Percentiles rank a stretch among this genome's conserved stretches.
phyloP scores from a whole-genome alignment of 805 yeast genomes.

The Naumovozyma castellii region DNA sequence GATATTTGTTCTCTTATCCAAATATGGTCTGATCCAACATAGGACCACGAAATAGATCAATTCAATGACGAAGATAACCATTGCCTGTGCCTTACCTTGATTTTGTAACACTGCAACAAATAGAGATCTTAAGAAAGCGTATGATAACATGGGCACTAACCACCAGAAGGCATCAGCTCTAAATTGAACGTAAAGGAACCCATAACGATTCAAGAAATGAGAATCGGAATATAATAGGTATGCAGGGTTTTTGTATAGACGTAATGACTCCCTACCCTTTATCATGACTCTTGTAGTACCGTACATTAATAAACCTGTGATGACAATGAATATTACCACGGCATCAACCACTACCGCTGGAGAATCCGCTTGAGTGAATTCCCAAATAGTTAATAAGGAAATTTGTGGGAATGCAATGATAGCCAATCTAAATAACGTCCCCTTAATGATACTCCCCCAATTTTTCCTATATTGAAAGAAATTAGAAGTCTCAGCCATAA shows the following conservation, averaged over 20 bases:
- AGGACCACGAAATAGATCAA: constrained; percentile 54
- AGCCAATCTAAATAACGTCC: constrained; percentile 75
- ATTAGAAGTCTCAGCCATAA: constrained; percentile 48
- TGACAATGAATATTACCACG: constrained; percentile 50
- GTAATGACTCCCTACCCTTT: constrained; percentile 64
- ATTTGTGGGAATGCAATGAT: constrained; percentile 84
- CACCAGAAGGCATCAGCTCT: constrained; percentile 83
- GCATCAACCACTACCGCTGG: constrained; percentile 79
- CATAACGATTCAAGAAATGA: constrained; percentile 72
- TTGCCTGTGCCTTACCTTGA: constrained; percentile 74
- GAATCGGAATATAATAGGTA: constrained; percentile 81
- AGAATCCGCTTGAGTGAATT: constrained; percentile 74
- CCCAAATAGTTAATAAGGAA: constrained; percentile 77
- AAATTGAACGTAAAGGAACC: constrained; percentile 86
- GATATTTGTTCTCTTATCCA: constrained; percentile 92
- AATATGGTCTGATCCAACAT: constrained; percentile 72
- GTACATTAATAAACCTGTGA: constrained; percentile 50
- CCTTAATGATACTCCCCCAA: constrained; percentile 81
- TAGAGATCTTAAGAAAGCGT: constrained; percentile 63
- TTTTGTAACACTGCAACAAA: constrained; percentile 80
- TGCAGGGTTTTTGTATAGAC: constrained; percentile 82
- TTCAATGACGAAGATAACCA: constrained; percentile 68
- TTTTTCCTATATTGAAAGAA: constrained; percentile 70
- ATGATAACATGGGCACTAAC: constrained; percentile 53
- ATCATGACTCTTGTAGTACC: constrained; percentile 67